These are phyloP conservation scores for Ceraceosorus bombacis DNA, from an alignment of 1,284 basidiomycete species.

Conservation along the genomic window DNA sequence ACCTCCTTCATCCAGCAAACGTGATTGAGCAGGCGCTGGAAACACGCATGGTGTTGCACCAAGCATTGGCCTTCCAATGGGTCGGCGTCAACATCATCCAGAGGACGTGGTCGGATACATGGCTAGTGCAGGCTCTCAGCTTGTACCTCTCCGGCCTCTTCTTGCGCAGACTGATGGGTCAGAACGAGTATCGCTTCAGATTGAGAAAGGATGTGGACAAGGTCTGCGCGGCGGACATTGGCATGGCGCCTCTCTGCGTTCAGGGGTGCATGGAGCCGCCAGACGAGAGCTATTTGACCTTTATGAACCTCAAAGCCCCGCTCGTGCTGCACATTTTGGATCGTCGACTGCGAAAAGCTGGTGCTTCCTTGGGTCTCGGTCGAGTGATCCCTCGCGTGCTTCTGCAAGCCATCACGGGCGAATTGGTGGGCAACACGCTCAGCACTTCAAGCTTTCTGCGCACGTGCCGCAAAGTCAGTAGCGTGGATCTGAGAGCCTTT, in stretches of 20 bases:
- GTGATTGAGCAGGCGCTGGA: constrained; percentile 91
- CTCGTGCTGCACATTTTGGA: constrained; percentile 93
- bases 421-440: constrained; percentile 68
- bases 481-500: constrained; percentile 70
- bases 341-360: constrained; percentile 82
- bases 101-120: constrained; percentile 87
- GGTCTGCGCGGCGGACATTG: constrained; percentile 77
- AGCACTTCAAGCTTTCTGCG: constrained; percentile 85
- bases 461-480: constrained; percentile 83
- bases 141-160: constrained; percentile 85
- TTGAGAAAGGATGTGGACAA: constrained; percentile 94
- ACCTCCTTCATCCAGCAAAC: constrained; percentile 77
- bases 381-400: constrained; percentile 93
- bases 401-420: constrained; percentile 84
- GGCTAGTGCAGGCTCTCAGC: constrained; percentile 88
- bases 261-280: constrained; percentile 69
- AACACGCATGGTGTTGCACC: constrained; percentile 74
- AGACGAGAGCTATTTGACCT: constrained; percentile 50
- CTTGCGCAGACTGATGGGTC: constrained; percentile 77
- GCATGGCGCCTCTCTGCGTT: constrained; percentile 87
- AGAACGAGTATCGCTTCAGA: constrained; percentile 93
- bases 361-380: constrained; percentile 85
- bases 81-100: constrained; percentile 92
- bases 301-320: constrained; percentile 90
- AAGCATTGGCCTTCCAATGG: constrained; percentile 85